Conservation (phyloP, 257 asterid genomes). For the Ehretia macrophylla region DNA sequence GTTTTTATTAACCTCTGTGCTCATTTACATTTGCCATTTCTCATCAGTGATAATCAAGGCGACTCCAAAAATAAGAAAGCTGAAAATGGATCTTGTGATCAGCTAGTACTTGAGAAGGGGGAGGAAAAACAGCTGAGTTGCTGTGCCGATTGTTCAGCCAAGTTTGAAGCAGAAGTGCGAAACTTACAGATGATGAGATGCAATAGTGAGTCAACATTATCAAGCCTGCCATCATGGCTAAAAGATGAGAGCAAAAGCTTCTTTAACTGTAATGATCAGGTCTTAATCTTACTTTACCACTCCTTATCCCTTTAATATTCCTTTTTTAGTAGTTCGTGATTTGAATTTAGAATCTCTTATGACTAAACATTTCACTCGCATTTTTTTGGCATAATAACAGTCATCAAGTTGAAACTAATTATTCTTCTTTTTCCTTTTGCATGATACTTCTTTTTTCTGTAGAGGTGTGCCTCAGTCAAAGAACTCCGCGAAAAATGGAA, state of each 20-base stretch:
- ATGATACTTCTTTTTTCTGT: slow-evolving; percentile 20
- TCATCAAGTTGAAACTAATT: background rate
- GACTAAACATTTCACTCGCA: background rate
- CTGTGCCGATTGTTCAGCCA: slow-evolving; percentile 42
- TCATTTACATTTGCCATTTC: background rate
- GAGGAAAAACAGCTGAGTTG: slow-evolving; percentile 30
- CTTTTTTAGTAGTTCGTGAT: too few relatives aligned
- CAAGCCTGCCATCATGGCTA: slow-evolving; percentile 77
- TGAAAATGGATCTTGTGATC: slow-evolving; percentile 19
- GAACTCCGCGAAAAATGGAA: slow-evolving; percentile 58
- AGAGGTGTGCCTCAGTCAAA: slow-evolving; percentile 33
- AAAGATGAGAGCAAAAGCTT: slow-evolving; percentile 51
- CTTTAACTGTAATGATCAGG: slow-evolving; percentile 43
- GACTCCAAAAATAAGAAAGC: slow-evolving; percentile 30
- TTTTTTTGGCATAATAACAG: background rate
- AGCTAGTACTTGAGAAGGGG: slow-evolving; percentile 20
- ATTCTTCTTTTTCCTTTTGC: background rate
- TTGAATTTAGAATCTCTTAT: too few relatives aligned
- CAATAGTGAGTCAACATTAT: slow-evolving; percentile 31
- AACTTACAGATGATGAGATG: slow-evolving; percentile 15
- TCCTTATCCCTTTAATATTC: background rate
- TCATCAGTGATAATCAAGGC: slow-evolving; percentile 12
- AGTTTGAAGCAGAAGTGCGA: slow-evolving; percentile 41
- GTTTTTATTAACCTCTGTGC: background rate
- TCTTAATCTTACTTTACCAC: slow-evolving; percentile 22